Conservation (phyloP, 331 rosid genomes). For the Quercus phellos region DNA sequence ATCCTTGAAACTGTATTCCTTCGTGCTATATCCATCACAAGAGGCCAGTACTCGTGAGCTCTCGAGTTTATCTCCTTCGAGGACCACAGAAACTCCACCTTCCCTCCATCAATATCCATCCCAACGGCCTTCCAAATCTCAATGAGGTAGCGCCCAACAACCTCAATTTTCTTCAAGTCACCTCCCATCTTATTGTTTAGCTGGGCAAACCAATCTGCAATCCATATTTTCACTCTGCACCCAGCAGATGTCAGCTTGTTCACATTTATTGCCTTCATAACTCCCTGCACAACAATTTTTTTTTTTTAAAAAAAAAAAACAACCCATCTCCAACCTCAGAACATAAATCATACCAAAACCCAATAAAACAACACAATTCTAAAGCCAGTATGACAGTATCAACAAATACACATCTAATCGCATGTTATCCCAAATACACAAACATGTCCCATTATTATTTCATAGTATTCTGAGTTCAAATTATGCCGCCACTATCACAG, state of each 20-base stretch:
- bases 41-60: slow-evolving; percentile 79
- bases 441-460: too few relatives aligned
- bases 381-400: too few relatives aligned
- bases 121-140: slow-evolving; percentile 81
- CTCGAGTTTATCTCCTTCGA: slow-evolving; percentile 70
- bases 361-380: background rate
- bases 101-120: slow-evolving; percentile 66
- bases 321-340: background rate
- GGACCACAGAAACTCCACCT: slow-evolving; percentile 82
- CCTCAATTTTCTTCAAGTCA: slow-evolving; percentile 70
- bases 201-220: slow-evolving; percentile 87
- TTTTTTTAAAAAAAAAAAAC: too few relatives aligned
- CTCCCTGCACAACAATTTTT: slow-evolving; percentile 42
- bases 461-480: too few relatives aligned
- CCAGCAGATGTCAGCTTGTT: slow-evolving; percentile 71
- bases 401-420: too few relatives aligned
- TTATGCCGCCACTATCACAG: too few relatives aligned
- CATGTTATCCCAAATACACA: too few relatives aligned
- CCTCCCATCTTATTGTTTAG: slow-evolving; percentile 79
- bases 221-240: slow-evolving; percentile 77
- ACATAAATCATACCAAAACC: background rate
- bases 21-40: slow-evolving; percentile 75
- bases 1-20: slow-evolving; percentile 58
- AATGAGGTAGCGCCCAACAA: slow-evolving; percentile 56
- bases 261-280: slow-evolving; percentile 66